Evolutionary conservation across 768 basidiomycete species (phyloP).

Genomic region (Amanita subjunquillea): DNA sequence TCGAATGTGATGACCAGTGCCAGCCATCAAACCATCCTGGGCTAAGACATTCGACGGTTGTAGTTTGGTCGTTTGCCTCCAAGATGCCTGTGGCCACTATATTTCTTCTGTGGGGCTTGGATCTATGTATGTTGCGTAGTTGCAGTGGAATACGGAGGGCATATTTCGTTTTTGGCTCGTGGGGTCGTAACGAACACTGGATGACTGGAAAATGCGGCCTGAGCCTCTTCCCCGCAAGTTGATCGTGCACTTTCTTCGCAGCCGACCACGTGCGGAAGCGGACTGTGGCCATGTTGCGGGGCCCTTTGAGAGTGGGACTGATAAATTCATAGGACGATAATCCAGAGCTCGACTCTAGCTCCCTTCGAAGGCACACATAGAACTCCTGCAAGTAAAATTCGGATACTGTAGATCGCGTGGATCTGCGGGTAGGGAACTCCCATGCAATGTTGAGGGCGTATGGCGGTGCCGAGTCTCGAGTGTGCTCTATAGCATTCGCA

Average conservation of each 20-base stretch:
- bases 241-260: constrained; percentile 28
- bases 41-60: not conserved
- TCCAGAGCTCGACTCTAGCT: not conserved
- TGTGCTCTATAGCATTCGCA: not conserved
- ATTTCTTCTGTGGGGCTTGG: not conserved
- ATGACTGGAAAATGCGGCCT: constrained; percentile 20
- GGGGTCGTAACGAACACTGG: constrained; percentile 33
- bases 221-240: constrained; percentile 23
- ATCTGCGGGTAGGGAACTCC: not conserved
- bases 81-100: not conserved
- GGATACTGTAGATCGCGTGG: not conserved
- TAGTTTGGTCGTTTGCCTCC: not conserved
- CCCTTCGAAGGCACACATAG: constrained; percentile 1
- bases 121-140: constrained; percentile 37
- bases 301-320: not conserved
- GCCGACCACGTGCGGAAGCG: constrained; percentile 39
- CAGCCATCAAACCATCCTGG: not conserved
- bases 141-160: constrained; percentile 32
- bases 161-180: constrained; percentile 25
- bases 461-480: not conserved
- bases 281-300: constrained; percentile 20
- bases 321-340: not conserved
- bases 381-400: constrained; percentile 1
- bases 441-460: not conserved
- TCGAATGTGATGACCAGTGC: not conserved